phyloP scores from a whole-genome alignment of 129 eudicot genomes.

The Centrapalus pauciflorus region DNA sequence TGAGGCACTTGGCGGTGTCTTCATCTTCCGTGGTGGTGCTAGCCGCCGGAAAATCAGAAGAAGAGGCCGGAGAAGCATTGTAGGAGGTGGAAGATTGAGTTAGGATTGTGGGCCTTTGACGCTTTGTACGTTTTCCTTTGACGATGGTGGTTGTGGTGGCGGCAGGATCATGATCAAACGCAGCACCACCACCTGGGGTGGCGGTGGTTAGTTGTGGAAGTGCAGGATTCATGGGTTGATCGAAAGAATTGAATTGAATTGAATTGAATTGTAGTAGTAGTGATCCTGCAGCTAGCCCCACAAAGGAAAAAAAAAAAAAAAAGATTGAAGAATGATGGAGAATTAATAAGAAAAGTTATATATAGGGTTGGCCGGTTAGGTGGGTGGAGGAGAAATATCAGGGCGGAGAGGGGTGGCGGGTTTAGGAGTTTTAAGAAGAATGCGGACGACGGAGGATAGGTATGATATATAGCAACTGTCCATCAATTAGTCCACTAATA shows the following conservation, averaged over 20 bases:
- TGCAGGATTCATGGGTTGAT: constrained; percentile 27
- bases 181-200: background rate
- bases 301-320: too few relatives aligned
- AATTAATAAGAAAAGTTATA: too few relatives aligned
- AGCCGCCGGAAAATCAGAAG: constrained; percentile 12
- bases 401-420: constrained; percentile 25
- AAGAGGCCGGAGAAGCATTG: constrained; percentile 27
- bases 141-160: constrained; percentile 20
- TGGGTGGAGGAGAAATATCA: constrained; percentile 9
- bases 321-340: constrained; percentile 23
- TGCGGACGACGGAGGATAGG: constrained; percentile 22
- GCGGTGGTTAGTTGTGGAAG: background rate
- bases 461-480: constrained; percentile 25
- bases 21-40: constrained; percentile 57
- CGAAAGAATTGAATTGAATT: background rate
- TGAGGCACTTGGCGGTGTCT: constrained; percentile 66
- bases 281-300: too few relatives aligned
- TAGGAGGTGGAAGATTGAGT: constrained; percentile 26
- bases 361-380: constrained; percentile 12
- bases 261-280: too few relatives aligned
- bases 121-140: constrained; percentile 85
- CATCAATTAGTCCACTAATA: constrained; percentile 28
- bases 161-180: constrained; percentile 4
- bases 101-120: constrained; percentile 46
- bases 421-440: background rate